Evolutionary conservation across 257 asterid species (phyloP).

Genomic region (Ballota nigra): DNA sequence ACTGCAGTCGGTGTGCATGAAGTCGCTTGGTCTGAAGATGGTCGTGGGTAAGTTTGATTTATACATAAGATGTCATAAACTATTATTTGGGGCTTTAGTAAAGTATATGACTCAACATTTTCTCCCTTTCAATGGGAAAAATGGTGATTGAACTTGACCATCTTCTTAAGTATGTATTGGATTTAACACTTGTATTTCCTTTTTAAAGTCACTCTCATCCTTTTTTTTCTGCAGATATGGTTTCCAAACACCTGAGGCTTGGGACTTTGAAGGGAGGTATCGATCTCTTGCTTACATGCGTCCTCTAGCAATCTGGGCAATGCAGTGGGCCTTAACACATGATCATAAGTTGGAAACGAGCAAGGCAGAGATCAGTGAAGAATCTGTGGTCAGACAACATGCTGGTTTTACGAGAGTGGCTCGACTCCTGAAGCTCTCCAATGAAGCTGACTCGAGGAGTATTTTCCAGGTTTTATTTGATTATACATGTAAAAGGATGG

Average conservation of each 20-base stretch:
- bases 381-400: constrained; percentile 61
- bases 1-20: constrained; percentile 81
- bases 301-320: constrained; percentile 94
- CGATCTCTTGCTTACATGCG: constrained; percentile 88
- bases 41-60: constrained; percentile 63
- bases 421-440: constrained; percentile 60
- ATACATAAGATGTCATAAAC: neutral
- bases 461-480: constrained; percentile 72
- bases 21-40: constrained; percentile 79
- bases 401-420: constrained; percentile 75
- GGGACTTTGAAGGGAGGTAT: constrained; percentile 71
- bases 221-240: constrained; percentile 50
- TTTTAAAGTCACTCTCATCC: neutral
- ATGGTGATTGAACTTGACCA: neutral
- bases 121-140: neutral
- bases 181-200: neutral
- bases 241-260: constrained; percentile 91
- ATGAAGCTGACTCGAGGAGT: constrained; percentile 65
- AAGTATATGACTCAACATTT: neutral
- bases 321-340: constrained; percentile 85
- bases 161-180: neutral
- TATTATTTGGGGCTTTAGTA: neutral
- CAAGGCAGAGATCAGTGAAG: constrained; percentile 51
- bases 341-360: neutral
- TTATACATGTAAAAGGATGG: constrained; percentile 72